Evolutionary conservation across 2,329 filamentous ascomycete genomes (phyloP).

Genomic region (Phialocephala subalpina): DNA sequence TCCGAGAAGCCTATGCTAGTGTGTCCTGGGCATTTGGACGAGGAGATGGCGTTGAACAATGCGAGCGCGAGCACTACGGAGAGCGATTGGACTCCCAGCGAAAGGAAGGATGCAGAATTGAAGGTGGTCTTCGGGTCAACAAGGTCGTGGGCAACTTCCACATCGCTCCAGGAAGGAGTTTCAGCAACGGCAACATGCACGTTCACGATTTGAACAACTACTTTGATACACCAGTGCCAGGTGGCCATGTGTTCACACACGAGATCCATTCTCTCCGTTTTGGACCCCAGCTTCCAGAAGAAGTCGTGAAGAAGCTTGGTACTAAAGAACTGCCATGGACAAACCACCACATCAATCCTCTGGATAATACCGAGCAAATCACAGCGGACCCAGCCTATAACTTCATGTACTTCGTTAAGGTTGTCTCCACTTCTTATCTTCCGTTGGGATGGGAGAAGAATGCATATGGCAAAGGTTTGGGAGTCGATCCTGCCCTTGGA

Average conservation of each 20-base stretch:
- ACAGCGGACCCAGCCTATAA: conserved; percentile 88
- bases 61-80: conserved; percentile 90
- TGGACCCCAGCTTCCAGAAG: conserved; percentile 86
- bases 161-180: conserved; percentile 93
- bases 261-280: conserved; percentile 89
- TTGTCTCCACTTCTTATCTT: conserved; percentile 94
- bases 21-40: conserved; percentile 93
- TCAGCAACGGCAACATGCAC: conserved; percentile 96
- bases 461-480: conserved; percentile 47
- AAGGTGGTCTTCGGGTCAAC: conserved; percentile 92
- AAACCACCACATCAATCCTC: conserved; percentile 90
- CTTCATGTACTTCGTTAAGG: conserved; percentile 99
- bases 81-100: conserved; percentile 89
- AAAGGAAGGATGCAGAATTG: conserved; percentile 91
- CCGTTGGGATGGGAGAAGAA: conserved; percentile 83
- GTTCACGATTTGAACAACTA: conserved; percentile 98
- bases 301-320: conserved; percentile 67
- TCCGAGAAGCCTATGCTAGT: conserved; percentile 90
- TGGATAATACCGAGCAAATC: conserved; percentile 80
- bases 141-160: conserved; percentile 99
- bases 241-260: conserved; percentile 88
- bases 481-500: conserved; percentile 69
- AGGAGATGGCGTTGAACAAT: conserved; percentile 94
- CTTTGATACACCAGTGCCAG: conserved; percentile 74
- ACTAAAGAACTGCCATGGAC: conserved; percentile 72